A percentile compares a stretch with the other conserved stretches of the same genome.
phyloP scores from a whole-genome alignment of 1,139 yeast species.

The Torulaspora pretoriensis region DNA sequence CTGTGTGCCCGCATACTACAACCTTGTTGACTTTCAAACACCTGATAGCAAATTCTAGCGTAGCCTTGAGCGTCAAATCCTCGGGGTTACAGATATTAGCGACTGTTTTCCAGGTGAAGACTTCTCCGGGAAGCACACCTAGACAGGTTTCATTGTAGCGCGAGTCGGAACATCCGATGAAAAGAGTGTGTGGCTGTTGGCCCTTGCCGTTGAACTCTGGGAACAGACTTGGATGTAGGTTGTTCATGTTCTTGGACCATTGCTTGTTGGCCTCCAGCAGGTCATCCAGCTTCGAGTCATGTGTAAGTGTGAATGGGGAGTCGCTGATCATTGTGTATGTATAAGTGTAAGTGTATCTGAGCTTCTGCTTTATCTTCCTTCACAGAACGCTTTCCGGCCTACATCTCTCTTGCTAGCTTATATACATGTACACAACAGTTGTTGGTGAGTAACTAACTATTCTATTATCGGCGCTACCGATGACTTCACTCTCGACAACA shows the following conservation, averaged over 20 bases:
- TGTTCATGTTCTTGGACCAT: constrained; percentile 60
- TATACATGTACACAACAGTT: not conserved
- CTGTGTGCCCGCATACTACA: constrained; percentile 95
- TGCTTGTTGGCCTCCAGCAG: constrained; percentile 62
- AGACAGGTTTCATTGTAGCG: constrained; percentile 80
- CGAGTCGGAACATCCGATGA: constrained; percentile 96
- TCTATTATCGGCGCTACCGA: not conserved
- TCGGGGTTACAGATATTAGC: constrained; percentile 74
- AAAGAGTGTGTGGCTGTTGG: constrained; percentile 86
- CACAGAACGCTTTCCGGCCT: not conserved
- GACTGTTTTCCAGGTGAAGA: constrained; percentile 88
- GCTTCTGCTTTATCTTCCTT: not conserved
- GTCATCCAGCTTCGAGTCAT: constrained; percentile 58
- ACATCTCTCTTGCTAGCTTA: not conserved
- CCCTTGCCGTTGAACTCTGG: constrained; percentile 69
- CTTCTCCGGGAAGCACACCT: constrained; percentile 86
- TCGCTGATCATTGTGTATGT: constrained; percentile 10
- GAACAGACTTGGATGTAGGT: constrained; percentile 61
- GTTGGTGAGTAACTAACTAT: not conserved
- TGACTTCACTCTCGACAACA: constrained; percentile 3
- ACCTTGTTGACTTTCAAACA: constrained; percentile 79
- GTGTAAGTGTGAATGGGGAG: constrained; percentile 53
- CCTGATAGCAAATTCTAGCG: constrained; percentile 86
- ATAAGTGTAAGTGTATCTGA: constrained; percentile 3
- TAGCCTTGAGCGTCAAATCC: constrained; percentile 76